Base-by-base conservation (phyloP, 2,329 filamentous ascomycete genomes). In the Neonectria neomacrospora region DNA sequence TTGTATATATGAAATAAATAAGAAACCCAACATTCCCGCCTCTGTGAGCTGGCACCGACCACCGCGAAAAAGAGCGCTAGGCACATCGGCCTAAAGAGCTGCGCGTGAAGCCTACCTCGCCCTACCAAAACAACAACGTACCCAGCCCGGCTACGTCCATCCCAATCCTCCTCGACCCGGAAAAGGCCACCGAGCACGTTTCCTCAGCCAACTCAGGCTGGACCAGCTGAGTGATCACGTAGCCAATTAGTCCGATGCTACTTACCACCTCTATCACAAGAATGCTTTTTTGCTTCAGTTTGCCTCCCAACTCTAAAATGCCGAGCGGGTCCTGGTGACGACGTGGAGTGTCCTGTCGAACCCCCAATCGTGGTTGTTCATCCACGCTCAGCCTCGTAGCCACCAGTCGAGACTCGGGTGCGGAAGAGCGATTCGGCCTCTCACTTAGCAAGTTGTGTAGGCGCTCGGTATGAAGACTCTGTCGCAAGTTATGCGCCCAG, bases 301-400 rank as follows among this genome's bases (percentile, higher is more conserved):
- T 86, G 20, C 91, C 88, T 3, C 87, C 86, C 67, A 94, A 85
- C 65, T 89, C 84, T 54, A 96, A 83, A 37, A 97, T 77, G 0
- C 94, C 94, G 0, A 97, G 82, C 1, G 94, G 94, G 76, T 97
- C 94, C 63, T 91, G 85, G 34, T 88, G 84, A 20, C 61, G 68
- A 23, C 64, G 70, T 48, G 48, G 56, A 34, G n/a, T 56, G 37
- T 53, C 60, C 57, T 26, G 53, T 30, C 54, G 62, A 32, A n/a
- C 47, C 30, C 64, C 65, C 5, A 53, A 39, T 9, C 45, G 48
- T 22, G 22, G 28, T 20, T 52, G 52, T 23, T 61, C 52, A 16
- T 61, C 59, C 18, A 32, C 56, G n/a, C 20, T 41, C 3, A 47
- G 53, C 9, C 47, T 16, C 16, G 70, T 37, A 14, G 64, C 61